Conservation (phyloP, 2,329 filamentous ascomycete genomes). For the Penicillium janthinellum region DNA sequence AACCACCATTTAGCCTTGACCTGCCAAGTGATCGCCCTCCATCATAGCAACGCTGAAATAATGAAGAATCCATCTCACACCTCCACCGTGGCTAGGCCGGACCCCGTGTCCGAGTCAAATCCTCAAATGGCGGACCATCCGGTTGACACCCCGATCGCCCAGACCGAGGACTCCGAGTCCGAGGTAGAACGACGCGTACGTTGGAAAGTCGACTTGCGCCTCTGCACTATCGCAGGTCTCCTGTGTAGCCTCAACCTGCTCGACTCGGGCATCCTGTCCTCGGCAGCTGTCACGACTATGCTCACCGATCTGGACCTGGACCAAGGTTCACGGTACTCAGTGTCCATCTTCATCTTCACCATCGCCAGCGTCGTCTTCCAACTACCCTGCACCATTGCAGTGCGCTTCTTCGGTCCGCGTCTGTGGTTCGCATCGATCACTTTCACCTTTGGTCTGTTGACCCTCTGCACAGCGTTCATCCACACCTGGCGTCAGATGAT, state of each 20-base stretch:
- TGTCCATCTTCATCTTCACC: constrained; percentile 74
- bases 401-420: constrained; percentile 65
- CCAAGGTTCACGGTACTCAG: constrained; percentile 66
- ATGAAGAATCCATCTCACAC: too few relatives aligned
- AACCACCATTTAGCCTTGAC: background rate
- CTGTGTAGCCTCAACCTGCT: constrained; percentile 70
- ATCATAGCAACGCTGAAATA: too few relatives aligned
- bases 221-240: constrained; percentile 72
- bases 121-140: background rate
- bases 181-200: constrained; percentile 53
- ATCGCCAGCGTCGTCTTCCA: constrained; percentile 69
- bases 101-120: background rate
- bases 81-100: background rate
- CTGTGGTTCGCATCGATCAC: constrained; percentile 64
- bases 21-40: too few relatives aligned
- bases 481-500: constrained; percentile 71
- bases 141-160: background rate
- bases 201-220: constrained; percentile 65
- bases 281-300: constrained; percentile 70
- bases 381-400: constrained; percentile 67
- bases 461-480: constrained; percentile 68
- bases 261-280: constrained; percentile 70
- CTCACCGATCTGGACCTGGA: constrained; percentile 61
- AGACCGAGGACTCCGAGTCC: constrained; percentile 3
- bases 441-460: constrained; percentile 64